A percentile compares a stretch with the other conserved stretches of the same genome.
Conservation (phyloP, 148 eudicot genomes). For the Vaccinium myrtillus region DNA sequence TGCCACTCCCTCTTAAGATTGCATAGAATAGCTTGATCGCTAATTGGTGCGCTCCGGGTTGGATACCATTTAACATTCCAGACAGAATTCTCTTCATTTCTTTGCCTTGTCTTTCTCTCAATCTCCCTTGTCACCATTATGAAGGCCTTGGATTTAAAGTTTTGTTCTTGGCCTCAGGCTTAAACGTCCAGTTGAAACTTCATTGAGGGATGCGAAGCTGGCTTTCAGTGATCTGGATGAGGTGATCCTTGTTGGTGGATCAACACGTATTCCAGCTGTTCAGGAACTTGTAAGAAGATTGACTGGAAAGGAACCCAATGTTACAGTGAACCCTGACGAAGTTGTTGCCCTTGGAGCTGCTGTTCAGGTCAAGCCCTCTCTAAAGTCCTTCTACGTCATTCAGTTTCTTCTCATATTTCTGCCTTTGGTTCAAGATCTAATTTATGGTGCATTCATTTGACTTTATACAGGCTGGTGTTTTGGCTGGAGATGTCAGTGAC, state of each 20-base stretch:
- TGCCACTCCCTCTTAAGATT: neutral
- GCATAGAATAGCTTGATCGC: neutral
- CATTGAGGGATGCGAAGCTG: constrained; percentile 92
- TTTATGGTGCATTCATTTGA: neutral
- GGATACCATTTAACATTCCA: neutral
- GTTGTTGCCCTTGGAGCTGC: constrained; percentile 99
- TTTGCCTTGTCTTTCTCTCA: neutral
- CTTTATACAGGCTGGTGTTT: constrained; percentile 71
- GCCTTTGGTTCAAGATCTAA: neutral
- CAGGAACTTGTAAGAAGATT: constrained; percentile 84
- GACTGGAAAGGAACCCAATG: constrained; percentile 94
- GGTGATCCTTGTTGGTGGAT: constrained; percentile 95
- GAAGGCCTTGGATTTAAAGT: neutral
- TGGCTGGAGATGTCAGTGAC: constrained; percentile 92
- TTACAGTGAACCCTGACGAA: constrained; percentile 94
- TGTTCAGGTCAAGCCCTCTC: constrained; percentile 59
- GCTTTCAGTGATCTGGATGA: constrained; percentile 83
- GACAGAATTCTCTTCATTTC: neutral
- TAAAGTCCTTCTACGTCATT: neutral
- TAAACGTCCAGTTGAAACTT: constrained; percentile 76
- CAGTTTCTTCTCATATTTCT: neutral
- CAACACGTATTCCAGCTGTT: constrained; percentile 94
- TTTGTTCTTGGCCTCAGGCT: constrained; percentile 42
- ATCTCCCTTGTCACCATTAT: neutral
- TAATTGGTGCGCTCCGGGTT: neutral